phyloP scores from a whole-genome alignment of 495 filamentous ascomycete species.

The Hypoxylon fuscum region DNA sequence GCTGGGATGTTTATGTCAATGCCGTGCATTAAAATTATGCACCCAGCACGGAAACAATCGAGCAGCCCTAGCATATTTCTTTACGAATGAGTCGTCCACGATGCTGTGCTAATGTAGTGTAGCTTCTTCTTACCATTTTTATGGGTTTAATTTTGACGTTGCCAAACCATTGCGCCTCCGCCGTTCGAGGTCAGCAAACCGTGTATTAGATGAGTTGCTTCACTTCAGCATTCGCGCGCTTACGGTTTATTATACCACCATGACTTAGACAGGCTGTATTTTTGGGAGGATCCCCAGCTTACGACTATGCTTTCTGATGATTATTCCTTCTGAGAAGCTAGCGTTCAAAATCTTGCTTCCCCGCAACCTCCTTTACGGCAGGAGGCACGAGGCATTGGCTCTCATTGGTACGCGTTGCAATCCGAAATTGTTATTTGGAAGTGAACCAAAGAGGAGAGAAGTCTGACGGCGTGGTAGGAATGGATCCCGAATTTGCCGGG shows the following conservation, averaged over 20 bases:
- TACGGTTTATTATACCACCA: conserved; percentile 18
- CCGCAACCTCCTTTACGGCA: conserved; percentile 10
- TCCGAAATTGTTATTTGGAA: conserved; percentile 14
- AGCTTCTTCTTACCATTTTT: conserved; percentile 8
- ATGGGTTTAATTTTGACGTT: neutral
- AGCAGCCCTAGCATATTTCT: conserved; percentile 6
- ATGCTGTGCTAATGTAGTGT: conserved; percentile 25
- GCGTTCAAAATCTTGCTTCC: conserved; percentile 18
- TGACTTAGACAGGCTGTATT: conserved; percentile 20
- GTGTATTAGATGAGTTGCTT: conserved; percentile 27
- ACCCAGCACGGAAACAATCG: conserved; percentile 30
- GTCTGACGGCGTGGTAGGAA: conserved; percentile 12
- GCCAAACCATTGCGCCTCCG: neutral
- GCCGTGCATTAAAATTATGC: conserved; percentile 40
- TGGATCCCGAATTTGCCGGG: conserved; percentile 30
- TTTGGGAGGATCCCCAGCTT: conserved; percentile 7
- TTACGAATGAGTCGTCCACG: conserved; percentile 12
- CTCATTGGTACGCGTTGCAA: conserved; percentile 19
- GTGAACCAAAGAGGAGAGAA: conserved; percentile 10
- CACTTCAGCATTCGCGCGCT: conserved; percentile 23
- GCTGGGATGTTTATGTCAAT: conserved; percentile 20
- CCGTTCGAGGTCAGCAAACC: conserved; percentile 5
- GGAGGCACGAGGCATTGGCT: conserved; percentile 15
- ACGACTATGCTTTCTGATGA: conserved; percentile 14
- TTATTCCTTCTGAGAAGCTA: conserved; percentile 19